Conservation (phyloP, 2,329 filamentous ascomycete species). For the Penicillium sp. region DNA sequence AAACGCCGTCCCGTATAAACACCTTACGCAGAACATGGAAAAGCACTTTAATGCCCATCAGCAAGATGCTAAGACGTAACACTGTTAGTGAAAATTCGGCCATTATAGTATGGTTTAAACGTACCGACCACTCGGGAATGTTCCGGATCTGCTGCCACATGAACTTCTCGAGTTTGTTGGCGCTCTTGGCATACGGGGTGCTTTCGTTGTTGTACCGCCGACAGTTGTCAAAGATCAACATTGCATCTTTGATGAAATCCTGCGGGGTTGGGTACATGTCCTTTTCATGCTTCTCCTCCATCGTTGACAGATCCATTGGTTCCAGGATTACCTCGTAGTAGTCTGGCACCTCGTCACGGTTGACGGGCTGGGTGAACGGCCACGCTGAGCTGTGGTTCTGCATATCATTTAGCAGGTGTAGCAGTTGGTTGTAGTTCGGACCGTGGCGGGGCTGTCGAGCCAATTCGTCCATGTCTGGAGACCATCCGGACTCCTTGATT, state of each 20-base stretch:
- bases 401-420: slow-evolving; percentile 88
- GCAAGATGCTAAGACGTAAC: slow-evolving; percentile 35
- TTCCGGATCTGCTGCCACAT: slow-evolving; percentile 93
- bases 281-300: slow-evolving; percentile 92
- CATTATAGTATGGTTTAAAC: slow-evolving; percentile 20
- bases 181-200: slow-evolving; percentile 90
- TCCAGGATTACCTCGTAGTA: slow-evolving; percentile 98
- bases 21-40: slow-evolving; percentile 10
- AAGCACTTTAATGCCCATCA: slow-evolving; percentile 27
- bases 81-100: slow-evolving; percentile 1
- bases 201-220: slow-evolving; percentile 93
- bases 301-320: slow-evolving; percentile 92
- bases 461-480: slow-evolving; percentile 93
- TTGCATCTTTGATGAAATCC: slow-evolving; percentile 84
- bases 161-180: slow-evolving; percentile 85
- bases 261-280: slow-evolving; percentile 88
- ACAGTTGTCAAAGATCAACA: slow-evolving; percentile 90
- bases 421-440: slow-evolving; percentile 89
- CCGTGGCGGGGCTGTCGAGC: slow-evolving; percentile 92
- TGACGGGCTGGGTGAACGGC: slow-evolving; percentile 92
- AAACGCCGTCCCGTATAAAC: slow-evolving; percentile 19
- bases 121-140: slow-evolving; percentile 82
- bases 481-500: slow-evolving; percentile 91
- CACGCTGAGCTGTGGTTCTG: slow-evolving; percentile 90
- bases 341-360: slow-evolving; percentile 92